phyloP scores from a whole-genome alignment of 768 basidiomycete species.

The Omphalotus guepiniiformis region DNA sequence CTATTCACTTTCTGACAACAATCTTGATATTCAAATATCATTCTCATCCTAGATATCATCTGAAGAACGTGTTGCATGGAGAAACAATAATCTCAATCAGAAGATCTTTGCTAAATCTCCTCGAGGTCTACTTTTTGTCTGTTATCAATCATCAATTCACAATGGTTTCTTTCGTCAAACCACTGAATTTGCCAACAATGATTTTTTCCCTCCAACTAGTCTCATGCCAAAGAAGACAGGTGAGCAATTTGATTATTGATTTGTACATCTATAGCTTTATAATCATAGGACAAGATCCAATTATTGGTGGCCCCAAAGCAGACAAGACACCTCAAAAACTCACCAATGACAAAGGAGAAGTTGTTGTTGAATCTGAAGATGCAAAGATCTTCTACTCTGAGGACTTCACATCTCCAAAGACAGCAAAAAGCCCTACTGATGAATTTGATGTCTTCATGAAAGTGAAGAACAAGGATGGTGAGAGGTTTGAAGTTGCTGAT shows the following conservation, averaged over 20 bases:
- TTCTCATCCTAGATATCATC: background rate
- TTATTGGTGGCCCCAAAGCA: conserved; percentile 15
- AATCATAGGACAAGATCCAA: conserved; percentile 23
- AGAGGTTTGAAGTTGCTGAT: no score
- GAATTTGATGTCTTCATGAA: no score
- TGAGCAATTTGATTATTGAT: conserved; percentile 5
- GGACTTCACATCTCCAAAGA: no score
- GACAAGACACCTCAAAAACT: no score
- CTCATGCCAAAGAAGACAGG: conserved; percentile 16
- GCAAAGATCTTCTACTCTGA: no score
- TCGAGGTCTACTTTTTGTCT: conserved; percentile 26
- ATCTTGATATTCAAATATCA: background rate
- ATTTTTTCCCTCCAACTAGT: conserved; percentile 17
- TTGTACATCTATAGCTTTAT: background rate
- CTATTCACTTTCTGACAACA: background rate
- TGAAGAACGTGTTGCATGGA: background rate
- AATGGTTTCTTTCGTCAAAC: conserved; percentile 31
- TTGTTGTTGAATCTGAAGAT: no score
- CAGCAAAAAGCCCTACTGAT: no score
- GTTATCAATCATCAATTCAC: conserved; percentile 31
- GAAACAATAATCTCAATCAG: background rate
- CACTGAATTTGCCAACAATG: conserved; percentile 16
- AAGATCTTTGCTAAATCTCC: background rate
- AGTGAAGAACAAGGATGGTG: no score
- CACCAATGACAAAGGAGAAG: no score